phyloP scores from a whole-genome alignment of 2,329 filamentous ascomycete species.

The Xylaria arbuscula region DNA sequence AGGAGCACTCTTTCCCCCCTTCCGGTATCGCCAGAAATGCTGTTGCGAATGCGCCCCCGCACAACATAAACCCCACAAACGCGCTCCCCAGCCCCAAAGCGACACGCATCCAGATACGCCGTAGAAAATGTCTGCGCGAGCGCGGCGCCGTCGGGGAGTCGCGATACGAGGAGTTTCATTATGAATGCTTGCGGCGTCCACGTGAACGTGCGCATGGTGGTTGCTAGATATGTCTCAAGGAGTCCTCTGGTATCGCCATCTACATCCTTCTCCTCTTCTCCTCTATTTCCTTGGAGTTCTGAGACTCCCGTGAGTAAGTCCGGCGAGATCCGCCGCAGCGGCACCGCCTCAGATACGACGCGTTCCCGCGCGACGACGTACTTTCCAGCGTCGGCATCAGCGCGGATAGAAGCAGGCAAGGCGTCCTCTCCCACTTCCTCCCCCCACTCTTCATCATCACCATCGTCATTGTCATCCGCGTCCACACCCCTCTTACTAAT shows the following conservation, averaged over 20 bases:
- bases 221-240: slow-evolving; percentile 40
- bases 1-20: slow-evolving; percentile 35
- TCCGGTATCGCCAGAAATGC: no score
- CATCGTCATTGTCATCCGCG: not conserved
- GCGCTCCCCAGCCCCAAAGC: slow-evolving; percentile 40
- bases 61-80: slow-evolving; percentile 47
- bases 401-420: slow-evolving; percentile 32
- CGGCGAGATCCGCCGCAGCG: slow-evolving; percentile 21
- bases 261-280: not conserved
- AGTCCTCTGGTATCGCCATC: slow-evolving; percentile 17
- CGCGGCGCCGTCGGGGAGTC: slow-evolving; percentile 16
- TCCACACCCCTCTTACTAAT: not conserved
- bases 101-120: slow-evolving; percentile 38
- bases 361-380: slow-evolving; percentile 41
- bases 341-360: slow-evolving; percentile 37
- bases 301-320: slow-evolving; percentile 10
- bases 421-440: not conserved
- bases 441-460: not conserved
- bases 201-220: slow-evolving; percentile 42
- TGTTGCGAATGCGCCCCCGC: slow-evolving; percentile 1
- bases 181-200: slow-evolving; percentile 43
- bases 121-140: slow-evolving; percentile 29
- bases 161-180: slow-evolving; percentile 39
- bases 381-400: not conserved
- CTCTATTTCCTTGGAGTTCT: not conserved